A percentile compares a stretch with the other conserved stretches of the same genome.
phyloP scores from a whole-genome alignment of 2,329 filamentous ascomycete genomes.

The Pseudocercospora fijiensis region DNA sequence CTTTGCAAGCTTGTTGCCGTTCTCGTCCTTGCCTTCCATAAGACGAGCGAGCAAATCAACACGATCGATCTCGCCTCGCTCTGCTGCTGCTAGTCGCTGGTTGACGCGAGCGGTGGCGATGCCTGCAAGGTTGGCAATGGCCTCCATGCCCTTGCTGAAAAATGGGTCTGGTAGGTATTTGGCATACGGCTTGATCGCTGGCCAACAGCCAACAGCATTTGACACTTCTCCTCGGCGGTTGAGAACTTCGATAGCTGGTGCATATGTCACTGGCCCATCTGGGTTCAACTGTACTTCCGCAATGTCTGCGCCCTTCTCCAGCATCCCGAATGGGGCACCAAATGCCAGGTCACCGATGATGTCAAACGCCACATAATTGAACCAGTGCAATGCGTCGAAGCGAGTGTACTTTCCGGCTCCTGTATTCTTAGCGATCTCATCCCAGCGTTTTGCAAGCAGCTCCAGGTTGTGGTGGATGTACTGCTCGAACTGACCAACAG shows the following conservation, averaged over 20 bases:
- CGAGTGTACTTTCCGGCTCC: constrained; percentile 49
- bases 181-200: constrained; percentile 74
- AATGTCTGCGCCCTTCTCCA: constrained; percentile 61
- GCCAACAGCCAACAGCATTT: constrained; percentile 69
- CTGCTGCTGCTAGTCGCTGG: constrained; percentile 66
- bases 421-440: constrained; percentile 57
- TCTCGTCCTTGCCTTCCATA: constrained; percentile 82
- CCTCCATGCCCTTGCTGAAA: constrained; percentile 39
- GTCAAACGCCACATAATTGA: constrained; percentile 80
- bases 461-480: constrained; percentile 81
- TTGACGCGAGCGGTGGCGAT: constrained; percentile 84
- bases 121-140: constrained; percentile 72
- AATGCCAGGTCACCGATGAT: constrained; percentile 61
- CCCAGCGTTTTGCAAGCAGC: constrained; percentile 71
- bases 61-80: constrained; percentile 57
- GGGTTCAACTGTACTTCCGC: constrained; percentile 36
- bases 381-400: constrained; percentile 66
- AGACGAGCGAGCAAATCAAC: constrained; percentile 78
- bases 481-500: constrained; percentile 71
- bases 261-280: constrained; percentile 32
- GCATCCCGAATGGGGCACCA: constrained; percentile 79
- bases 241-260: constrained; percentile 74
- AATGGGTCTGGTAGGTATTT: constrained; percentile 60
- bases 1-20: constrained; percentile 70
- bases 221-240: constrained; percentile 87